A percentile compares a stretch with the other conserved stretches of the same genome.
Evolutionary conservation across 2,329 filamentous ascomycete genomes (phyloP).

Genomic region (Arthrobotrys conoides): DNA sequence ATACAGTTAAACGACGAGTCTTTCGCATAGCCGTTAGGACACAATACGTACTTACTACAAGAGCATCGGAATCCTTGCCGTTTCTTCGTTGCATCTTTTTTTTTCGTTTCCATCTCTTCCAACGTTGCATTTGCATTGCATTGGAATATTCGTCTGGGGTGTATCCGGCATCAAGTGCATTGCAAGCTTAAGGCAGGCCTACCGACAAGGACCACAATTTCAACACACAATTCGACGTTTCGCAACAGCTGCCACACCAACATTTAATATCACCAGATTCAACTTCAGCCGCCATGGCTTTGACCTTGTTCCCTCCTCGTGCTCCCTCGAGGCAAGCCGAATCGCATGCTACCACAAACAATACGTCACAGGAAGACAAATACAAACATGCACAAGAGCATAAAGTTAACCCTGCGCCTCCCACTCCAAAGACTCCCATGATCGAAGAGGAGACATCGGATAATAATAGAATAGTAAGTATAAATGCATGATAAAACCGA

Average conservation of each 20-base stretch:
- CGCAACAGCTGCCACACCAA: constrained; percentile 33
- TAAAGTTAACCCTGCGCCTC: constrained; percentile 29
- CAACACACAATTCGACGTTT: constrained; percentile 30
- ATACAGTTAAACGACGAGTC: constrained; percentile 42
- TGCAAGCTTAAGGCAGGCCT: constrained; percentile 49
- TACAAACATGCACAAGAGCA: constrained; percentile 24
- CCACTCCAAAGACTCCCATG: constrained; percentile 31
- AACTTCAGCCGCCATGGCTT: constrained; percentile 46
- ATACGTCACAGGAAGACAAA: constrained; percentile 29
- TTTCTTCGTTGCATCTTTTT: constrained; percentile 21
- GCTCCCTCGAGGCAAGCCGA: constrained; percentile 59
- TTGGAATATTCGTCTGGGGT: constrained; percentile 26
- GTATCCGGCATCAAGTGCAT: constrained; percentile 37
- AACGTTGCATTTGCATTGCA: constrained; percentile 6
- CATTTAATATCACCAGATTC: constrained; percentile 19
- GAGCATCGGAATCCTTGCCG: constrained; percentile 14
- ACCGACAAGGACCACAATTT: constrained; percentile 42
- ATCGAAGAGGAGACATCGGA: constrained; percentile 15
- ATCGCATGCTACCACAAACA: constrained; percentile 32
- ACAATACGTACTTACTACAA: background rate
- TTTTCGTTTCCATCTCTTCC: constrained; percentile 25
- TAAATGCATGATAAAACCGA: constrained; percentile 9
- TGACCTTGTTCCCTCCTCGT: constrained; percentile 58
- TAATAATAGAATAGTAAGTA: constrained; percentile 57
- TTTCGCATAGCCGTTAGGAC: constrained; percentile 31